These are phyloP conservation scores for Clarkia xantiana DNA, from an alignment of 345 rosid species.

Conservation along the genomic window DNA sequence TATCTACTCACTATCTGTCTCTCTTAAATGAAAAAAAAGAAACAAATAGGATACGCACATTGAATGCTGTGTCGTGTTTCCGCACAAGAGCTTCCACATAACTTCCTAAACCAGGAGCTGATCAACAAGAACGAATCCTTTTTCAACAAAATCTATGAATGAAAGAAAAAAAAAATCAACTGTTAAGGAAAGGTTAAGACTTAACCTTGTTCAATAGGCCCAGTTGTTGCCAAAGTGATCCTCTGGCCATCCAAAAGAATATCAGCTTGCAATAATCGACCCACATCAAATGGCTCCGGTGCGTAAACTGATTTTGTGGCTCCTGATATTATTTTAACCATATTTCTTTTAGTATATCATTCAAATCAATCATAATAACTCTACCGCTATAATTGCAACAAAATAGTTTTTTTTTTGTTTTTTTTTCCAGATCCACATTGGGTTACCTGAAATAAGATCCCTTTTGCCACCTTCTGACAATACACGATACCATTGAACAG, in stretches of 20 bases:
- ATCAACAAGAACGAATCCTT: constrained; percentile 9
- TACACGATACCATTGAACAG: constrained; percentile 74
- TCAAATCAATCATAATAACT: too few species aligned
- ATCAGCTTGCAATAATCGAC: constrained; percentile 61
- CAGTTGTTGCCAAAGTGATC: constrained; percentile 46
- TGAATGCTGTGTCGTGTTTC: constrained; percentile 79
- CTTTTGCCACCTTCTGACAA: constrained; percentile 59
- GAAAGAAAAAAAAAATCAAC: not conserved
- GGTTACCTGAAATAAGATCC: constrained; percentile 74
- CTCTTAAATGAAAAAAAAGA: too few species aligned
- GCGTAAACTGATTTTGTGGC: constrained; percentile 85
- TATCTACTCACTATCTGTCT: too few species aligned
- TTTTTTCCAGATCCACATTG: not conserved
- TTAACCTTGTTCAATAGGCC: constrained; percentile 76
- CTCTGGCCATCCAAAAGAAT: constrained; percentile 32
- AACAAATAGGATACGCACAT: constrained; percentile 28
- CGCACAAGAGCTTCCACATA: constrained; percentile 88
- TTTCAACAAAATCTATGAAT: too few species aligned
- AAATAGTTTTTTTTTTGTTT: too few species aligned
- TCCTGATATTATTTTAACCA: constrained; percentile 25
- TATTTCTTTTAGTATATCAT: too few species aligned
- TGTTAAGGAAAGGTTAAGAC: constrained; percentile 9
- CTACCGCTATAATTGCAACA: too few species aligned
- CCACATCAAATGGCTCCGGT: constrained; percentile 89
- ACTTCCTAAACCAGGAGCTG: constrained; percentile 97